Evolutionary conservation across 139 green algal species (phyloP).

Genomic region (Chloropicon primus): DNA sequence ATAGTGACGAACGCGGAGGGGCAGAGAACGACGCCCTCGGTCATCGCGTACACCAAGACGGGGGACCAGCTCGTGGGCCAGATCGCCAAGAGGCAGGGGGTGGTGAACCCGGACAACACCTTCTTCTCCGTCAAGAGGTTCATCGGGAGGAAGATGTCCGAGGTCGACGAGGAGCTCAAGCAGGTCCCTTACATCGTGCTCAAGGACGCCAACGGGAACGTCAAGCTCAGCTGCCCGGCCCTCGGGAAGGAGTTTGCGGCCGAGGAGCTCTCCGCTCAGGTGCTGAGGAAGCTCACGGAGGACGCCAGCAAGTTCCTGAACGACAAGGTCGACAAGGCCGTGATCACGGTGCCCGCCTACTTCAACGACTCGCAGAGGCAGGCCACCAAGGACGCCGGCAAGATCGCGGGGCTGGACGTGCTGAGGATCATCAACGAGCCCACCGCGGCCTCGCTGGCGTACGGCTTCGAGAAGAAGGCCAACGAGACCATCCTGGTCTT

Average conservation of each 20-base stretch:
- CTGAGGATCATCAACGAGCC: constrained; percentile 47
- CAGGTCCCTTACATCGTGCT: constrained; percentile 79
- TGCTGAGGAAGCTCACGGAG: constrained; percentile 4
- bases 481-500: constrained; percentile 19
- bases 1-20: constrained; percentile 96
- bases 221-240: constrained; percentile 87
- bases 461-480: constrained; percentile 11
- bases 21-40: constrained; percentile 31
- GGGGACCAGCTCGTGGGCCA: constrained; percentile 29
- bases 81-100: constrained; percentile 22
- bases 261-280: constrained; percentile 89
- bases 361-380: constrained; percentile 26
- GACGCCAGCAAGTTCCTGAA: constrained; percentile 33
- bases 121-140: constrained; percentile 99
- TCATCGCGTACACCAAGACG: constrained; percentile 65
- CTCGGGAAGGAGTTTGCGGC: constrained; percentile 88
- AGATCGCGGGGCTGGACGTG: constrained; percentile 25
- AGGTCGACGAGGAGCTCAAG: constrained; percentile 83
- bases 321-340: constrained; percentile 15
- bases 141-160: constrained; percentile 77
- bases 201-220: constrained; percentile 68
- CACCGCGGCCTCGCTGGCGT: constrained; percentile 17
- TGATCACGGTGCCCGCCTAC: constrained; percentile 29
- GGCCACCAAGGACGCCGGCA: constrained; percentile 19
- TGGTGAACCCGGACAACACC: constrained; percentile 82